These are phyloP conservation scores for Penicillium bovifimosum DNA, from an alignment of 495 filamentous ascomycete genomes.

Conservation along the genomic window DNA sequence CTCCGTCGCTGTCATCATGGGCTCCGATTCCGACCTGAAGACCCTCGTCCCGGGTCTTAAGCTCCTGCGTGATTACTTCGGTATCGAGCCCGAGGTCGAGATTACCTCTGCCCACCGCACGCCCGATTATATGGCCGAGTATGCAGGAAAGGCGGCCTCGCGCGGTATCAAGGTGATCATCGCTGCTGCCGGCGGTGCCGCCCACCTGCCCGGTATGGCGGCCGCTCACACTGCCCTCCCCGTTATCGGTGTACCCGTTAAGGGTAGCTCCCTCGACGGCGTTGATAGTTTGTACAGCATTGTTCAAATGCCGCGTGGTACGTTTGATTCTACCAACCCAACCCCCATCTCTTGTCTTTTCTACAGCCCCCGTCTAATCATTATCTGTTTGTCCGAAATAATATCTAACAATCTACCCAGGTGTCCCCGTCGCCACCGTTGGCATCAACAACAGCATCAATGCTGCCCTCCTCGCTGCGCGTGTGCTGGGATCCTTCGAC, in stretches of 20 bases:
- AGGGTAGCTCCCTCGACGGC: slow-evolving; percentile 79
- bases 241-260: slow-evolving; percentile 89
- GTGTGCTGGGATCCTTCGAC: slow-evolving; percentile 72
- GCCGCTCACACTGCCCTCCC: slow-evolving; percentile 81
- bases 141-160: slow-evolving; percentile 61
- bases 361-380: neutral
- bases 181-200: slow-evolving; percentile 88
- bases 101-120: slow-evolving; percentile 96
- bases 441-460: slow-evolving; percentile 93
- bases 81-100: slow-evolving; percentile 66
- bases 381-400: neutral
- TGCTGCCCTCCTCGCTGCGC: slow-evolving; percentile 80
- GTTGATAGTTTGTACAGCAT: slow-evolving; percentile 86
- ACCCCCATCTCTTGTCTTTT: neutral
- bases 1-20: slow-evolving; percentile 84
- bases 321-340: neutral
- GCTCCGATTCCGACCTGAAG: slow-evolving; percentile 87
- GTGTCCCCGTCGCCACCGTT: slow-evolving; percentile 81
- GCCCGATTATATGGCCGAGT: slow-evolving; percentile 72
- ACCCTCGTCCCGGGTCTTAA: slow-evolving; percentile 71
- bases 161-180: slow-evolving; percentile 85
- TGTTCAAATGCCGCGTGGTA: slow-evolving; percentile 82
- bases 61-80: slow-evolving; percentile 64
- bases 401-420: slow-evolving; percentile 24
- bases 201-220: slow-evolving; percentile 89